Evolutionary conservation across 176 grass and related monocot species (phyloP).

Genomic region (Phragmites australis): DNA sequence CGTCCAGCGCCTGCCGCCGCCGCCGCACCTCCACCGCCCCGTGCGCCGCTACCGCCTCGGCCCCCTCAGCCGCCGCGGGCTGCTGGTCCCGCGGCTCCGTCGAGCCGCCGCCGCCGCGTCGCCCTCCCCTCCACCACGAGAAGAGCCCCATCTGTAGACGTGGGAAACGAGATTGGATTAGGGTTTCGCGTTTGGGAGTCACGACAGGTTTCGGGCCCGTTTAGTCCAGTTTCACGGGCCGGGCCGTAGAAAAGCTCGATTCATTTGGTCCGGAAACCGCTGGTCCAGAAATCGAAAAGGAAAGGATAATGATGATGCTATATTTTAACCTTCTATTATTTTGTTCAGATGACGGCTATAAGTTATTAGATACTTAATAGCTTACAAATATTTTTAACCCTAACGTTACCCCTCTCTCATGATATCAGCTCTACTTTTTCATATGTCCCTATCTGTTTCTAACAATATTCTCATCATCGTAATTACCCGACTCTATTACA

Average conservation of each 20-base stretch:
- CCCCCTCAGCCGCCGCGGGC: background rate
- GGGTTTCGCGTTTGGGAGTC: background rate
- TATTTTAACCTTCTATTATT: no score
- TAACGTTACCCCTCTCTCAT: no score
- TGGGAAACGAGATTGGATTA: constrained; percentile 38
- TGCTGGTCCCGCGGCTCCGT: background rate
- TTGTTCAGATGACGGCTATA: no score
- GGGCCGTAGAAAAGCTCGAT: background rate
- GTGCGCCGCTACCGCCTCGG: constrained; percentile 38
- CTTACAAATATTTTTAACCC: no score
- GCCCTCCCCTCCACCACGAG: constrained; percentile 71
- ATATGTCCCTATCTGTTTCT: no score
- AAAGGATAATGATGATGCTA: no score
- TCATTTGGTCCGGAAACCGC: background rate
- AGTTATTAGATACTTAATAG: no score
- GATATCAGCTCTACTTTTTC: no score
- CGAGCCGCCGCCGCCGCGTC: constrained; percentile 31
- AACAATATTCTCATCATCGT: no score
- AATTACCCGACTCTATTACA: no score
- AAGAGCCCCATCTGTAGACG: constrained; percentile 70
- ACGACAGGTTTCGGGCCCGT: background rate
- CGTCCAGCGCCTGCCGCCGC: constrained; percentile 54
- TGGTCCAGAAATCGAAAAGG: no score
- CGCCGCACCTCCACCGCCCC: constrained; percentile 82
- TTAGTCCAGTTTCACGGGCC: background rate